Base-by-base conservation (phyloP, 768 basidiomycete species). In the Asterophora parasitica region DNA sequence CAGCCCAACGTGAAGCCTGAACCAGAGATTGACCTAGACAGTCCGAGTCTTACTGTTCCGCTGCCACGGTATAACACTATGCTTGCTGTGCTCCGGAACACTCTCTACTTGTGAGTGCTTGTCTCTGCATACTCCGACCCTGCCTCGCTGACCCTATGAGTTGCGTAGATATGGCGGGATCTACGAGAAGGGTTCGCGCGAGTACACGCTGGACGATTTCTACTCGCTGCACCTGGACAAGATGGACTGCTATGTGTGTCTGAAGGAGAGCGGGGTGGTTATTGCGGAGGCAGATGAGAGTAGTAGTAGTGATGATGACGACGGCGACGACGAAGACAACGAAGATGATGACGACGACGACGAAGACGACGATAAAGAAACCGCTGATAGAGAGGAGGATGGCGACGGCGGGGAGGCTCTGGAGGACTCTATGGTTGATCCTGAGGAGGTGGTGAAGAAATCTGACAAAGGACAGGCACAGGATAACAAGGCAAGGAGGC, bases 201-300 rank as follows among this genome's bases (percentile, higher is more conserved):
- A 96, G 64, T 92, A 88, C 55, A 94, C 92, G 0, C 70, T 96
- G 5, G 91, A 93, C 59, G 93, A 95, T 58, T 96, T 94, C 58
- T 73, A 92, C 64, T 72, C 78, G 1, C 65, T 96, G 9, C 78
- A 82, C 49, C 72, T 96, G 15, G 91, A 93, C 58, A 94, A 94
- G 63, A 69, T 94, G 65, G 92, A 94, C 33, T 67, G 75, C 8
- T 94, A 79, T 58, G 62, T 72, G 1, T 92, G 90, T 55, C 69
- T 93, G 57, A 88, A 85, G 63, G 70, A 76, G 39, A 83, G 80
- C 44, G 80, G 71, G 5, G 67, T 85, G 7, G 63, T 78, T 16
- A 80, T 90, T 43, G 75, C 77, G 7, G 78, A 76, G 0, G 81
- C 81, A 17, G 83, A 78, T 6, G 78, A 77, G 34, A 75, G 77